These are phyloP conservation scores for Xanthoconium separans DNA, from an alignment of 1,284 basidiomycete genomes.

Conservation along the genomic window DNA sequence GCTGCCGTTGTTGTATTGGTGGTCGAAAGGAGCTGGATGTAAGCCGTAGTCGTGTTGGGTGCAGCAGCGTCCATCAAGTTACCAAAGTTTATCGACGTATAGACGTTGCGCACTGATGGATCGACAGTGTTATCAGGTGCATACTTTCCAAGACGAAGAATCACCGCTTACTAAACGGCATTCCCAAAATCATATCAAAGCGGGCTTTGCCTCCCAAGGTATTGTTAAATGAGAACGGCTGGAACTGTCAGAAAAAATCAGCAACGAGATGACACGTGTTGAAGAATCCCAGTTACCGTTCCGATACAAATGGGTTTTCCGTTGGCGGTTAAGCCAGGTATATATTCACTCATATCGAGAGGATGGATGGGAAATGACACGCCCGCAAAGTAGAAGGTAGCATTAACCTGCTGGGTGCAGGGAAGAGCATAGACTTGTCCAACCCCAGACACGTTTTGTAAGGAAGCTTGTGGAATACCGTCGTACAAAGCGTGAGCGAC, in stretches of 20 bases:
- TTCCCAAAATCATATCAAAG: conserved; percentile 45
- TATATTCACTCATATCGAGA: conserved; percentile 41
- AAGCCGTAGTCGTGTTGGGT: no score
- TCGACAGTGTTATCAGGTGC: no score
- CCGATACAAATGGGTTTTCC: conserved; percentile 46
- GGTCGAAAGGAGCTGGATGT: no score
- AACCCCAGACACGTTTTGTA: conserved; percentile 41
- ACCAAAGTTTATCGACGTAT: no score
- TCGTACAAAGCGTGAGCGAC: conserved; percentile 59
- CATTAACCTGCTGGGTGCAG: conserved; percentile 58
- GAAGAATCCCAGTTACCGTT: conserved; percentile 37
- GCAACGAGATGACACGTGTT: neutral
- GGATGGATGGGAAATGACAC: conserved; percentile 58
- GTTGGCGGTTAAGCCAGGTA: conserved; percentile 26
- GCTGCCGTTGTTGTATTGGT: no score
- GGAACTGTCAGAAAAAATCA: conserved; percentile 41
- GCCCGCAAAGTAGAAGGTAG: conserved; percentile 58
- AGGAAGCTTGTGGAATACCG: conserved; percentile 47
- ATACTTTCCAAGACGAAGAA: no score
- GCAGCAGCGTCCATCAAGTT: no score
- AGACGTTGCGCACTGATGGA: no score
- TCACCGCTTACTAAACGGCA: conserved; percentile 51
- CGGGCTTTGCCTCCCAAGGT: conserved; percentile 36
- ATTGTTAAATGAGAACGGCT: conserved; percentile 41
- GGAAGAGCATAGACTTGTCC: conserved; percentile 58